Conservation (phyloP, 129 eudicot species). For the Escallonia rubra region DNA sequence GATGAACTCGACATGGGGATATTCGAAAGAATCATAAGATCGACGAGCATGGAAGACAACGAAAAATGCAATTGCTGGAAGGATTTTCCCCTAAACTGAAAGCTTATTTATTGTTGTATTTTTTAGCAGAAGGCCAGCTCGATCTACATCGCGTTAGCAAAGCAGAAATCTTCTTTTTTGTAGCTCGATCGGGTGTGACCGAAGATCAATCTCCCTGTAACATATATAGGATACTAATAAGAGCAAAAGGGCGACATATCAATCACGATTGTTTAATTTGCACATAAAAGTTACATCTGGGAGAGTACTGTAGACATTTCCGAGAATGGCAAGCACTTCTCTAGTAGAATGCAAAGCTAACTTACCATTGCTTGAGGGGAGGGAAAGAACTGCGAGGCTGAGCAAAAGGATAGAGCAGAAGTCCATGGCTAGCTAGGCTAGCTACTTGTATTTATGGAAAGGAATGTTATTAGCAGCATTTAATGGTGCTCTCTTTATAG, state of each 20-base stretch:
- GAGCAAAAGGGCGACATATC: background rate
- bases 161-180: background rate
- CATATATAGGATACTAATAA: background rate
- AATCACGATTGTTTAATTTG: background rate
- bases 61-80: too few relatives aligned
- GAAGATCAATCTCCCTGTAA: background rate
- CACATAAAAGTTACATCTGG: too few relatives aligned
- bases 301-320: background rate
- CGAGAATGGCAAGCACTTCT: background rate
- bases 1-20: too few relatives aligned
- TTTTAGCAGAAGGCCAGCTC: background rate
- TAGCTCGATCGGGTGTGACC: background rate
- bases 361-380: conserved; percentile 30
- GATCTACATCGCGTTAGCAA: background rate
- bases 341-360: background rate
- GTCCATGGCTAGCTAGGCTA: conserved; percentile 8
- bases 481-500: too few relatives aligned
- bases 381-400: conserved; percentile 2
- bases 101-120: background rate
- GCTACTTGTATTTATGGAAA: too few relatives aligned
- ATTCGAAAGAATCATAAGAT: too few relatives aligned
- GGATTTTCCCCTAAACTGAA: too few relatives aligned
- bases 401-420: conserved; percentile 12
- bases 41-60: too few relatives aligned
- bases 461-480: too few relatives aligned